Evolutionary conservation across 768 basidiomycete genomes (phyloP).

Genomic region (Dioszegia aurantiaca): DNA sequence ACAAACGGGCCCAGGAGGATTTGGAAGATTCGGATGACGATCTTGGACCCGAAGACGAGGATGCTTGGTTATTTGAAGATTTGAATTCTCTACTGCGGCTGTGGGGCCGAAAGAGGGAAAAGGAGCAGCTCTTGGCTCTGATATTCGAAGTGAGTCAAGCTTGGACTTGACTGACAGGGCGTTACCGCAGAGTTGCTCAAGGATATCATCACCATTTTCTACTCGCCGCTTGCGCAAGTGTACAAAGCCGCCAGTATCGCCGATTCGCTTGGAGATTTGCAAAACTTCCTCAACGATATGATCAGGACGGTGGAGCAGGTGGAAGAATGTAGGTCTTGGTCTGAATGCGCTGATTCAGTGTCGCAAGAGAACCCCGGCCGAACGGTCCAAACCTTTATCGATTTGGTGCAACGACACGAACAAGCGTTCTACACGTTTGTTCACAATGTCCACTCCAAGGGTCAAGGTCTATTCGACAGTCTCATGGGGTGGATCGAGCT

Average conservation of each 20-base stretch:
- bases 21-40: conserved; percentile 82
- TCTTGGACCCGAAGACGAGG: conserved; percentile 87
- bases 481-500: conserved; percentile 97
- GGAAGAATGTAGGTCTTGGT: conserved; percentile 66
- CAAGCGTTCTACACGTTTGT: conserved; percentile 95
- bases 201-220: conserved; percentile 99
- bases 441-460: conserved; percentile 97
- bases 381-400: conserved; percentile 89
- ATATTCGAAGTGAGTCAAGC: conserved; percentile 76
- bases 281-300: conserved; percentile 90
- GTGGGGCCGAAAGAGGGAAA: conserved; percentile 75
- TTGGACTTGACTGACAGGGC: conserved; percentile 60
- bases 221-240: conserved; percentile 90
- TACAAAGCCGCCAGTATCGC: conserved; percentile 96
- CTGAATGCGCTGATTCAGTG: conserved; percentile 56
- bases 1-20: conserved; percentile 62
- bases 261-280: conserved; percentile 85
- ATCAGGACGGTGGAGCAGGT: conserved; percentile 88
- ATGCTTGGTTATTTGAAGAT: conserved; percentile 96
- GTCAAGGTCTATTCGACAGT: conserved; percentile 84
- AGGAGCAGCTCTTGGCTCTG: conserved; percentile 84
- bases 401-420: conserved; percentile 89
- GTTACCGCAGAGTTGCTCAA: conserved; percentile 90
- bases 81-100: conserved; percentile 73
- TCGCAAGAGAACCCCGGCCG: conserved; percentile 75